Conservation (phyloP, 495 filamentous ascomycete genomes). For the Venustampulla echinocandica region DNA sequence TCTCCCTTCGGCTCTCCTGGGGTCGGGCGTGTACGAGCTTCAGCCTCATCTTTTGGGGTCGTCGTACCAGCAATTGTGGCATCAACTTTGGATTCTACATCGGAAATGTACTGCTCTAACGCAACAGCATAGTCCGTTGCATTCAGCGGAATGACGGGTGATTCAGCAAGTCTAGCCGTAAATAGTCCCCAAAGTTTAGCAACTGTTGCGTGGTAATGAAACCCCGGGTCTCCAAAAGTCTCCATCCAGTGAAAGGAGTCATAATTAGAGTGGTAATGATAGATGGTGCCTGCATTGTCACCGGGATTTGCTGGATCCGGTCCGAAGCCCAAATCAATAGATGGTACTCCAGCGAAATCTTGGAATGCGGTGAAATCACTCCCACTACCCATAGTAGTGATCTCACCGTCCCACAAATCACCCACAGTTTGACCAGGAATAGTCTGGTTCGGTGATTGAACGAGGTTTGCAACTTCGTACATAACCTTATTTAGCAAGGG, state of each 20-base stretch:
- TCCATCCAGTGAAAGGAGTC: conserved; percentile 88
- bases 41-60: conserved; percentile 38
- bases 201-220: conserved; percentile 70
- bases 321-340: conserved; percentile 74
- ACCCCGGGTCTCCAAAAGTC: conserved; percentile 72
- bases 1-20: conserved; percentile 27
- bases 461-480: conserved; percentile 55
- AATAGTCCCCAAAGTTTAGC: conserved; percentile 74
- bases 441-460: conserved; percentile 79
- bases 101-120: conserved; percentile 53
- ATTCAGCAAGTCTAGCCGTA: conserved; percentile 69
- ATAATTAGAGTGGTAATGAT: conserved; percentile 89
- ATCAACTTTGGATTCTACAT: conserved; percentile 56
- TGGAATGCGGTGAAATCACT: conserved; percentile 92
- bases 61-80: conserved; percentile 18
- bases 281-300: conserved; percentile 36
- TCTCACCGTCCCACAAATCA: conserved; percentile 62
- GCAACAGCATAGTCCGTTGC: conserved; percentile 63
- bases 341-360: conserved; percentile 79
- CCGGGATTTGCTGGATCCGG: conserved; percentile 30
- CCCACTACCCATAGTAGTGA: conserved; percentile 64
- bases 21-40: conserved; percentile 38
- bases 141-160: conserved; percentile 69
- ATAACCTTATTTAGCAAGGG: conserved; percentile 75
- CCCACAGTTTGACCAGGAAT: conserved; percentile 67